phyloP scores from a whole-genome alignment of 805 yeast genomes.

The Metschnikowia similis region DNA sequence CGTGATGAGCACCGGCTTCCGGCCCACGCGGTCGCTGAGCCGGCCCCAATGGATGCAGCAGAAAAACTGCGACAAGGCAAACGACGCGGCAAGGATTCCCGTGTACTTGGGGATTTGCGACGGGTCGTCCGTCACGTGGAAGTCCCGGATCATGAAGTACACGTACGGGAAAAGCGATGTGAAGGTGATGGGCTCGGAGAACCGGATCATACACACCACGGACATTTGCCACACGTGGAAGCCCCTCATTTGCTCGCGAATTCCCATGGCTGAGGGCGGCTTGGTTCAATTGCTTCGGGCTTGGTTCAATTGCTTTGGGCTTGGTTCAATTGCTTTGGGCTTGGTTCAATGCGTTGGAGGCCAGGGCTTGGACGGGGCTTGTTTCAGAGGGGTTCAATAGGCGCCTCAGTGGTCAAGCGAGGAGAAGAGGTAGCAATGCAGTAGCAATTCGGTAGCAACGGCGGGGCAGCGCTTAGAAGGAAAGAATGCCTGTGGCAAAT shows the following conservation, averaged over 20 bases:
- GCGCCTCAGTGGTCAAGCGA: too few species aligned
- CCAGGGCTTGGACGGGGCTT: too few species aligned
- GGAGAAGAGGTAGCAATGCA: too few species aligned
- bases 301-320: too few species aligned
- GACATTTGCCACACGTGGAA: slow-evolving; percentile 20
- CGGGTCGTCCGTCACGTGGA: slow-evolving; percentile 16
- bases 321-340: background rate
- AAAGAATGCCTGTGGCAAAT: too few species aligned
- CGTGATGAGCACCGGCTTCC: slow-evolving; percentile 23
- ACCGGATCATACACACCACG: slow-evolving; percentile 16
- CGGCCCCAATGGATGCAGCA: slow-evolving; percentile 28
- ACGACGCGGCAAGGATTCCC: slow-evolving; percentile 18
- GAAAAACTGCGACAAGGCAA: slow-evolving; percentile 19
- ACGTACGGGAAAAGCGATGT: slow-evolving; percentile 20
- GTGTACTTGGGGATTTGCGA: slow-evolving; percentile 17
- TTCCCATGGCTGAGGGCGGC: background rate
- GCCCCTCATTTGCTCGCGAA: slow-evolving; percentile 15
- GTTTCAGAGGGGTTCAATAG: too few species aligned
- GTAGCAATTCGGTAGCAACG: too few species aligned
- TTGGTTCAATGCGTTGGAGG: too few species aligned
- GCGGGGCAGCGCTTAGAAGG: too few species aligned
- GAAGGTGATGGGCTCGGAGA: slow-evolving; percentile 20
- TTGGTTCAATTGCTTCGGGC: too few species aligned
- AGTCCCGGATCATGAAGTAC: slow-evolving; percentile 20
- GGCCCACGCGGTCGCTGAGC: slow-evolving; percentile 26